A percentile compares a stretch with the other conserved stretches of the same genome.
These are phyloP conservation scores for Carallia brachiata DNA, from an alignment of 345 rosid species.

Conservation along the genomic window DNA sequence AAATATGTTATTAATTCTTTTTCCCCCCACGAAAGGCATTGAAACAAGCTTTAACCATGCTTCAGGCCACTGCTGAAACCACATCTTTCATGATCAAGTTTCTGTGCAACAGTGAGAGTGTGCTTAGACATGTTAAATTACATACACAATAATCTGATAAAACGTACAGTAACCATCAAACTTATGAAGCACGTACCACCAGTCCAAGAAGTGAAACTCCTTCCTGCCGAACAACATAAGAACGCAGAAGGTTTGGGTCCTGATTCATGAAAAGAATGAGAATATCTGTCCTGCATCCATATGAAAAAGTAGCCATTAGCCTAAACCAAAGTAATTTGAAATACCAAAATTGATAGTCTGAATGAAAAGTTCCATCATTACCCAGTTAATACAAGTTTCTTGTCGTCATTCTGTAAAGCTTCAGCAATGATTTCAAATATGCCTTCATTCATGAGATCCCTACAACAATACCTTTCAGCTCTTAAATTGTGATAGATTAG, in stretches of 20 bases:
- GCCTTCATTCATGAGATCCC: conserved; percentile 79
- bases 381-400: conserved; percentile 86
- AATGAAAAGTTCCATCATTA: conserved; percentile 30
- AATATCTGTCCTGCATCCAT: conserved; percentile 92
- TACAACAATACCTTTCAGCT: conserved; percentile 27
- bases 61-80: too few species aligned
- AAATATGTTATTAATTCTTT: too few species aligned
- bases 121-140: background rate
- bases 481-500: background rate
- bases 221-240: conserved; percentile 65
- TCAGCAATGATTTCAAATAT: conserved; percentile 72
- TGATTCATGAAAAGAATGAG: conserved; percentile 75
- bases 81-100: too few species aligned
- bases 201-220: conserved; percentile 81
- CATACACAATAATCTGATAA: background rate
- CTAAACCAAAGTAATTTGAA: background rate
- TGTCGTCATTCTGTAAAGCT: conserved; percentile 68
- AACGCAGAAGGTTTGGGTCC: conserved; percentile 71
- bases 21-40: too few species aligned
- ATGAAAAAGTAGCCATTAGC: conserved; percentile 33
- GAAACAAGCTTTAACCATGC: too few species aligned
- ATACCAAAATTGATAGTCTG: background rate
- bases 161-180: background rate
- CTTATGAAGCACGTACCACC: conserved; percentile 48
- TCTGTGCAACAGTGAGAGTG: too few species aligned